Evolutionary conservation across 2,329 filamentous ascomycete genomes (phyloP).

Genomic region (Fusarium denticulatum): DNA sequence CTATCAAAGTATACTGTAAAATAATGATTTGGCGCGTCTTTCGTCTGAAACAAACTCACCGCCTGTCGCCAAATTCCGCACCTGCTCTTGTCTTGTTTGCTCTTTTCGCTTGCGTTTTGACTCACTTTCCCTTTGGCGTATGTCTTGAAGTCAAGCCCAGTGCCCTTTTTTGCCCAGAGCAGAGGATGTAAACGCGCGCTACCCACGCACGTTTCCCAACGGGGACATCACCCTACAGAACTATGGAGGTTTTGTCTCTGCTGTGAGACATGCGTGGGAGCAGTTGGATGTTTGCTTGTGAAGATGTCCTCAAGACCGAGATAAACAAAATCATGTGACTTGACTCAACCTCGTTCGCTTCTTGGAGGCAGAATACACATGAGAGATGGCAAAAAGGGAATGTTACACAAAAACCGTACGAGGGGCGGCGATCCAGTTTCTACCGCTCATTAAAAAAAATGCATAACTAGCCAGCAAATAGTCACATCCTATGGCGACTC

Average conservation of each 20-base stretch:
- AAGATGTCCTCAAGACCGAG: not conserved
- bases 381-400: not conserved
- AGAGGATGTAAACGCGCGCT: not conserved
- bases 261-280: constrained; percentile 12
- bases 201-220: constrained; percentile 2
- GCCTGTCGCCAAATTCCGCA: not conserved
- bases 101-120: constrained; percentile 3
- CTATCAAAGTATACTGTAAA: constrained; percentile 6
- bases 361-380: not conserved
- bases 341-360: not conserved
- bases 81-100: not conserved
- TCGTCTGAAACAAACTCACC: not conserved
- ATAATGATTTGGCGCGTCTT: not conserved
- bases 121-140: constrained; percentile 8
- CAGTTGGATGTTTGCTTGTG: not conserved
- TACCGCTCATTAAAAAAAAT: not conserved
- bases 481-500: not conserved
- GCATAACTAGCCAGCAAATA: not conserved
- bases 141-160: not conserved
- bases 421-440: not conserved
- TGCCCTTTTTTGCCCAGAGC: not conserved
- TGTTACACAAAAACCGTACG: not conserved
- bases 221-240: not conserved
- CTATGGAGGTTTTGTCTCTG: not conserved
- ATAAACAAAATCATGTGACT: constrained; percentile 13